Evolutionary conservation across 495 filamentous ascomycete species (phyloP).

Genomic region (Daldinia childiae): DNA sequence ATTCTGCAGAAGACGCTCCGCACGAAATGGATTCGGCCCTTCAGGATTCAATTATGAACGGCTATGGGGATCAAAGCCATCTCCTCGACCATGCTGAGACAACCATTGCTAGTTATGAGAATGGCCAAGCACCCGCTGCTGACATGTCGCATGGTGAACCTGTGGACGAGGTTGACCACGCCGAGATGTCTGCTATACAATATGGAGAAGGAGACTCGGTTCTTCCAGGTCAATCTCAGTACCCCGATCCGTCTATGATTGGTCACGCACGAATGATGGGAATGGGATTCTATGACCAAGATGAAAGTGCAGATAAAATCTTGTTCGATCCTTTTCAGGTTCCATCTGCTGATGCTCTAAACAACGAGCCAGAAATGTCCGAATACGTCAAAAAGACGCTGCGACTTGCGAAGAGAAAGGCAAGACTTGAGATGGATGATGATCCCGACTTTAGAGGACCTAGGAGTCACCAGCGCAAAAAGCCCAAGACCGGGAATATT

Average conservation of each 20-base stretch:
- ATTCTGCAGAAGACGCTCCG: conserved; percentile 42
- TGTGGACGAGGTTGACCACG: conserved; percentile 34
- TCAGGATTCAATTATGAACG: conserved; percentile 48
- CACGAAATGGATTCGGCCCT: conserved; percentile 48
- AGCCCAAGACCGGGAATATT: conserved; percentile 47
- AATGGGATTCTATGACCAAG: conserved; percentile 64
- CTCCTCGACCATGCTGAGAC: conserved; percentile 22
- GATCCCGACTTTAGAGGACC: conserved; percentile 58
- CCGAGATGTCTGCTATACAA: conserved; percentile 45
- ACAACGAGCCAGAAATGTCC: conserved; percentile 55
- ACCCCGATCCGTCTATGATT: conserved; percentile 58
- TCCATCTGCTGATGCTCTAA: conserved; percentile 52
- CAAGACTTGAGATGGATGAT: conserved; percentile 55
- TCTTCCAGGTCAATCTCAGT: conserved; percentile 51
- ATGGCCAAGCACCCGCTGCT: conserved; percentile 10
- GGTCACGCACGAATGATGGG: conserved; percentile 61
- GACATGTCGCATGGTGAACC: conserved; percentile 14
- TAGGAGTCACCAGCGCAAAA: conserved; percentile 51
- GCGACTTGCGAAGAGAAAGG: conserved; percentile 56
- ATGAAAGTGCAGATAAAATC: conserved; percentile 60
- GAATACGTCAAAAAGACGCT: conserved; percentile 60
- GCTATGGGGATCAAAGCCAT: conserved; percentile 49
- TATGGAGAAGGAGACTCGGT: conserved; percentile 40
- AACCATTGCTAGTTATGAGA: conserved; percentile 4
- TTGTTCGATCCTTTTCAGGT: conserved; percentile 60